Evolutionary conservation across 768 basidiomycete genomes (phyloP), one percentile per base, ranked within the genome.

Genomic region (Collybia mongolica): DNA sequence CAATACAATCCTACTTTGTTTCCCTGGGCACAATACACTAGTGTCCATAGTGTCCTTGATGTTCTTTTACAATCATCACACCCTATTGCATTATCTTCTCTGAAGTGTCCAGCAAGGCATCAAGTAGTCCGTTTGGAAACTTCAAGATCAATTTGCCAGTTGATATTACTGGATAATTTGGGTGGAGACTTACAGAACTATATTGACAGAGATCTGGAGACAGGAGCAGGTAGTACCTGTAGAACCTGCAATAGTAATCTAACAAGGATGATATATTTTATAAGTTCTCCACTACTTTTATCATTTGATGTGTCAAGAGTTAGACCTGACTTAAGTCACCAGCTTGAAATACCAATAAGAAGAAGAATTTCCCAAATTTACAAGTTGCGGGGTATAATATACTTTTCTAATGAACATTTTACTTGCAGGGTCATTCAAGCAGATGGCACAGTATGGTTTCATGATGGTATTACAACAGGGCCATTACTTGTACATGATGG

Each of bases 401-500:
- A 52, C 47, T 39, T 38, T 47, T 45, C 36, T 28, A 28, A 41
- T 26, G 26, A 40, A 39, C 51, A 52, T 18, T 52, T 52, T 41
- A 52, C 46, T 19, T 46, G 44, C 20, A 32, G 43, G 18, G 39
- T 52, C 17, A 39, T 52, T 15, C 22, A 17, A 15, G 18, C 15
- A 6, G 18, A 36, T 19, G 36, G 26, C 20, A 40, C 12, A 8
- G 44, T 52, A 15, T 52, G 44, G 50, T 45, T 45, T 39, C 50
- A 52, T 45, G 50, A 52, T 52, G 50, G 50, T 24, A 9, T 18
- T 28, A n/a, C n/a, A n/a, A n/a, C n/a, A n/a, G n/a, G n/a, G n/a
- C n/a, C n/a, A n/a, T n/a, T n/a, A n/a, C n/a, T n/a, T n/a, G n/a
- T n/a, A n/a, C n/a, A n/a, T n/a, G n/a, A n/a, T n/a, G n/a, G n/a